Conservation (phyloP, 1,139 yeast species). For the Tardiomyces blankii region DNA sequence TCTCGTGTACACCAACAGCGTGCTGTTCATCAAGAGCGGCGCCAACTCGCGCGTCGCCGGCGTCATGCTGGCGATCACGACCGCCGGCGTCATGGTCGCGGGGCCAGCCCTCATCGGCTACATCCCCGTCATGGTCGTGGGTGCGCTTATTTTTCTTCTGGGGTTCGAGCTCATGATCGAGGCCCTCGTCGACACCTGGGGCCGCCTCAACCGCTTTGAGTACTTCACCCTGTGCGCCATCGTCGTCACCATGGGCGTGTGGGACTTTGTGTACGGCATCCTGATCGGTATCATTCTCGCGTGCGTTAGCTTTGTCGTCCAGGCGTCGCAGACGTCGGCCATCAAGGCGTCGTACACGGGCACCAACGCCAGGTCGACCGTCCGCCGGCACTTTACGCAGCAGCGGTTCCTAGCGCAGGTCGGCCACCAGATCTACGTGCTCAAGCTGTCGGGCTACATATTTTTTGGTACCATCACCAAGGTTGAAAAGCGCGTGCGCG, state of each 20-base stretch:
- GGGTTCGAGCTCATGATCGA: slow-evolving; percentile 88
- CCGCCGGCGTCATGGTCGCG: slow-evolving; percentile 65
- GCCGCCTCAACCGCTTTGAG: slow-evolving; percentile 64
- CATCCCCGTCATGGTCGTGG: slow-evolving; percentile 93
- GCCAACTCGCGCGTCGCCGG: slow-evolving; percentile 89
- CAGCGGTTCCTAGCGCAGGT: slow-evolving; percentile 75
- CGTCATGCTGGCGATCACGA: slow-evolving; percentile 69
- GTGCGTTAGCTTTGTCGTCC: slow-evolving; percentile 82
- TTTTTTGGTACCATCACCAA: slow-evolving; percentile 95
- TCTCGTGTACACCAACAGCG: slow-evolving; percentile 87
- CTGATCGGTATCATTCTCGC: slow-evolving; percentile 85
- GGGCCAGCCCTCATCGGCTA: slow-evolving; percentile 92
- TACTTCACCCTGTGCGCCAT: slow-evolving; percentile 75
- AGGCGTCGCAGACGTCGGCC: slow-evolving; percentile 78
- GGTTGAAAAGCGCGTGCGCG: slow-evolving; percentile 65
- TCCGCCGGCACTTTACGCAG: slow-evolving; percentile 82
- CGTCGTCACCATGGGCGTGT: slow-evolving; percentile 87
- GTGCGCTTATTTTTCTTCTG: slow-evolving; percentile 75
- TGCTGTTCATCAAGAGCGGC: slow-evolving; percentile 84
- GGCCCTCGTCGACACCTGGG: slow-evolving; percentile 75
- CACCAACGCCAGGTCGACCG: slow-evolving; percentile 82
- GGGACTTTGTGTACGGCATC: slow-evolving; percentile 91
- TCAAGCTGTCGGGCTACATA: slow-evolving; percentile 77
- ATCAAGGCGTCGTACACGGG: slow-evolving; percentile 81
- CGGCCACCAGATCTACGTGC: slow-evolving; percentile 82